Evolutionary conservation across 331 rosid species (phyloP), one percentile per base, ranked within the genome.

Genomic region (Pyrus hybrid): DNA sequence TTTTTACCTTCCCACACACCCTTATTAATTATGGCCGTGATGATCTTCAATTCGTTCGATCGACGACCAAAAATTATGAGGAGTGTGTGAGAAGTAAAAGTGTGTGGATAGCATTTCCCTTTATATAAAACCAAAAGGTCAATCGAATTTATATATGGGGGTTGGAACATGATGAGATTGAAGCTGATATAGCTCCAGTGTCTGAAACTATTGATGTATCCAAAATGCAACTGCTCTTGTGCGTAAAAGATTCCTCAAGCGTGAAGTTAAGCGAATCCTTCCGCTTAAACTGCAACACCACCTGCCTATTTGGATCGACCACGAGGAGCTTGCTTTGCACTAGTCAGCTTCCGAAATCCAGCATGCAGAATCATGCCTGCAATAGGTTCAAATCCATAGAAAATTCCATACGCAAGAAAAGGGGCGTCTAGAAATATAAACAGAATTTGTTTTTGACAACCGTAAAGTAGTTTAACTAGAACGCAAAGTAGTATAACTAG

Each of bases 271-370:
- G 71, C n/a, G 11, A 22, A 64, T 1, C 22, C 22, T 8, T 35
- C 23, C 17, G 8, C 29, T 16, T 57, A 18, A 7, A 56, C 13
- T 32, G 49, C 49, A 5, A 29, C 49, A 51, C 2, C 13, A 37
- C 69, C 41, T 64, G 41, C 22, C 82, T 82, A 83, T 71, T 81
- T 82, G 13, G 77, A 81, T 75, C 87, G 86, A 47, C 83, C 81
- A 0, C 63, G 63, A 32, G 86, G 74, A 76, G 87, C 73, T 61
- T 86, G 97, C 88, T 80, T 91, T 20, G 85, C 80, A 25, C 89
- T 90, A 76, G 92, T 76, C 80, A 93, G 80, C 76, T 89, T 94
- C 72, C 97, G 91, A 56, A 94, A 94, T 37, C 93, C 93, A 33
- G 97, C 96, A 66, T 94, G 99, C 67, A 90, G 47, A 70, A 92